Percentiles rank a stretch among this genome's conserved stretches.
Evolutionary conservation across 75 land plant species (phyloP).

Genomic region (Pinus taeda): DNA sequence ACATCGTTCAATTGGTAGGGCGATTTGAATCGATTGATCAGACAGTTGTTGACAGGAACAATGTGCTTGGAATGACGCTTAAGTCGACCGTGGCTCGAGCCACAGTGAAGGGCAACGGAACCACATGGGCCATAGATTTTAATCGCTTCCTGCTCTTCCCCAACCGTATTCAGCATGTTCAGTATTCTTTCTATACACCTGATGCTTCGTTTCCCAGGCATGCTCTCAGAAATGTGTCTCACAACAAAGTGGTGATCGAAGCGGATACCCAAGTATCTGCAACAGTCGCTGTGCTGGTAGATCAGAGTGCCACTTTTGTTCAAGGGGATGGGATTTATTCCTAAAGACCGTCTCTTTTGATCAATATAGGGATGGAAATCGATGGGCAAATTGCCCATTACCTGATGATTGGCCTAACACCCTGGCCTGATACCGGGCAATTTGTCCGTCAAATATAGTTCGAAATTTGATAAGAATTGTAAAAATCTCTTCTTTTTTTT

Average conservation of each 20-base stretch:
- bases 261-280: constrained; percentile 33
- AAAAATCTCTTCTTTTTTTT: no score
- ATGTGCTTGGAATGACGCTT: constrained; percentile 59
- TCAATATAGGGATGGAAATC: no score
- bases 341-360: neutral
- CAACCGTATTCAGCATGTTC: constrained; percentile 50
- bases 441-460: no score
- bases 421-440: no score
- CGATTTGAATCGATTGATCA: constrained; percentile 44
- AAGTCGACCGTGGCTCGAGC: constrained; percentile 61
- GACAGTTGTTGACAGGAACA: constrained; percentile 66
- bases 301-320: constrained; percentile 38
- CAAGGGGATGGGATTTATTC: neutral
- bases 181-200: constrained; percentile 47
- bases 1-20: constrained; percentile 55
- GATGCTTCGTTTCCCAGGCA: constrained; percentile 32
- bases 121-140: constrained; percentile 60
- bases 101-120: constrained; percentile 39
- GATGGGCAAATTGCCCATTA: no score
- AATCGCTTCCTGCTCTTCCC: constrained; percentile 53
- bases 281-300: constrained; percentile 52
- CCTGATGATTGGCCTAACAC: no score
- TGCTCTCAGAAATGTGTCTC: constrained; percentile 35
- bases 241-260: constrained; percentile 48
- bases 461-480: no score